These are phyloP conservation scores for Orbilia quercus DNA, from an alignment of 2,329 filamentous ascomycete genomes.

Conservation along the genomic window DNA sequence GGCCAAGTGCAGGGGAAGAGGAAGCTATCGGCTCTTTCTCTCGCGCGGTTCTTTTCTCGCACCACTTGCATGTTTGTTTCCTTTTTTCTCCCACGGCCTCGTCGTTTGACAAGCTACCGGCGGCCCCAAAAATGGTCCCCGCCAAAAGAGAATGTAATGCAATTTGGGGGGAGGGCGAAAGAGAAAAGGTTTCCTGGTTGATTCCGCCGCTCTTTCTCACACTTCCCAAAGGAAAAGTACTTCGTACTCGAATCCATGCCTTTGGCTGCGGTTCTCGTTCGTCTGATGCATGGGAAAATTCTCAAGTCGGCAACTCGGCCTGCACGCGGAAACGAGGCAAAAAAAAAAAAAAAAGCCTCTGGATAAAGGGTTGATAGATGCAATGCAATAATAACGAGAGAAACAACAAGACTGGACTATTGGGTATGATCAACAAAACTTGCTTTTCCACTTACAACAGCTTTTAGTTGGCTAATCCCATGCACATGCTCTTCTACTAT, in stretches of 20 bases:
- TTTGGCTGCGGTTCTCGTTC: conserved; percentile 39
- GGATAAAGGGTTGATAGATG: conserved; percentile 14
- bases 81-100: conserved; percentile 37
- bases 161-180: conserved; percentile 14
- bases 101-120: conserved; percentile 54
- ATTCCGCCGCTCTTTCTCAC: no score
- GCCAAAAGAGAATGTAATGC: conserved; percentile 5
- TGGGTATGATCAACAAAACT: conserved; percentile 22
- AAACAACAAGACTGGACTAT: conserved; percentile 14
- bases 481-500: conserved; percentile 31
- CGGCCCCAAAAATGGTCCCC: conserved; percentile 38
- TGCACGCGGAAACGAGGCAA: conserved; percentile 34
- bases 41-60: conserved; percentile 56
- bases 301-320: conserved; percentile 47
- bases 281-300: conserved; percentile 44
- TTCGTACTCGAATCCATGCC: conserved; percentile 37
- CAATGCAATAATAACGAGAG: conserved; percentile 39
- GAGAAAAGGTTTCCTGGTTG: conserved; percentile 22
- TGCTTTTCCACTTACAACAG: conserved; percentile 35
- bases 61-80: conserved; percentile 45
- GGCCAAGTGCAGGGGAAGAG: conserved; percentile 41
- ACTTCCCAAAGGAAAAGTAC: conserved; percentile 16
- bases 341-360: conserved; percentile 5
- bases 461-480: conserved; percentile 20
- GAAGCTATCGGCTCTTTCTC: conserved; percentile 57